Base-by-base conservation (phyloP, 2,329 filamentous ascomycete species). In the Calonectria montana region DNA sequence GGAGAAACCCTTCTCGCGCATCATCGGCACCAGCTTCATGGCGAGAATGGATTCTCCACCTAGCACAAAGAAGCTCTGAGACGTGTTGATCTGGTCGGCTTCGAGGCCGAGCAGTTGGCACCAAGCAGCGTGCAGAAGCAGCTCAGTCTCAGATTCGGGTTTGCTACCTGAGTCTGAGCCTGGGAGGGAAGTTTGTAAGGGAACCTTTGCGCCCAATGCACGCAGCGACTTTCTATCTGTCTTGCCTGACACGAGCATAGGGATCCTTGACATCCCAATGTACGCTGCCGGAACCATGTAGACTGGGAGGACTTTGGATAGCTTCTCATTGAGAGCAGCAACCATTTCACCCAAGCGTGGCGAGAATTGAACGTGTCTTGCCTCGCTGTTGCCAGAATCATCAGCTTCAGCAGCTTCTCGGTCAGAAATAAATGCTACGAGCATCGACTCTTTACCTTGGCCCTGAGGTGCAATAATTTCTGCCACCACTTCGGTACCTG, bases 11-110 rank as follows among this genome's bases (percentile, higher is more conserved):
- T 77, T 77, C 4, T 80, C 81, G 35, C 85, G 82, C 1, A 86
- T 84, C 10, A 82, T 78, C 0, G 86, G 82, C 0, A 87, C 86
- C 0, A 89, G 80, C 71, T 83, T 85, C 87, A 89, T 89, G 2
- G 87, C 87, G 3, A 83, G 82, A 4, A 89, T 81, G 0, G 87
- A 89, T 77, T 89, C 87, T 10, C 87, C 87, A 0, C 87, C 87
- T 0, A 87, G 81, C 0, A 81, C 82, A 73, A 88, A 84, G 81
- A 88, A 88, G 79, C 83, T 84, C 71, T 86, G 83, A 0, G 82
- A 77, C 0, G 81, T 79, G 1, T 82, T 79, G 55, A 86, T 75
- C 6, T 77, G 72, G 1, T 83, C 80, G 1, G 78, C 59, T 15
- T 83, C 80, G 0, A 80, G 73, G 8, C 81, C 81, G 1, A 86